Conservation (phyloP, 1,139 yeast genomes). For the Diutina sp. region DNA sequence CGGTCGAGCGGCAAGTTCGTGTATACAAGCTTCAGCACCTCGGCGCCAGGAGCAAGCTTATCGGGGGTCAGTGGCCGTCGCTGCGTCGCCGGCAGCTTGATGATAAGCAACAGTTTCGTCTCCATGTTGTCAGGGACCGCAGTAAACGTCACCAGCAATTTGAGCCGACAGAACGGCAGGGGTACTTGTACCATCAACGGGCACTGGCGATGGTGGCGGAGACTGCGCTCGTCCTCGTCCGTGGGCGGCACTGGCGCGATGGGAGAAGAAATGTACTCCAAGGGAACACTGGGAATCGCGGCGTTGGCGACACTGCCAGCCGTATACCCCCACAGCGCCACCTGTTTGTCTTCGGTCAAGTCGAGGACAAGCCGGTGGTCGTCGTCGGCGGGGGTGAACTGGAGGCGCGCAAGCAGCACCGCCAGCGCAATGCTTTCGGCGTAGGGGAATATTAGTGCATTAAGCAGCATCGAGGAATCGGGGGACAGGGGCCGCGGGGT, state of each 20-base stretch:
- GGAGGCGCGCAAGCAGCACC: background rate
- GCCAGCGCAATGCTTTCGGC: background rate
- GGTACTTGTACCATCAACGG: conserved; percentile 20
- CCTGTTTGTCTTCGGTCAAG: background rate
- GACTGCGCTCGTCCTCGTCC: background rate
- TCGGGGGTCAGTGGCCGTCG: conserved; percentile 6
- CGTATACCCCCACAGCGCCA: background rate
- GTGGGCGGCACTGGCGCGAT: background rate
- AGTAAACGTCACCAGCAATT: conserved; percentile 15
- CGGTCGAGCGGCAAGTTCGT: conserved; percentile 16
- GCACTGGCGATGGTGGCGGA: conserved; percentile 4
- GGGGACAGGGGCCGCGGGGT: too few relatives aligned
- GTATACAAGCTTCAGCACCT: conserved; percentile 18
- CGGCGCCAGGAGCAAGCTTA: conserved; percentile 6
- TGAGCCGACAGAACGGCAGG: conserved; percentile 12
- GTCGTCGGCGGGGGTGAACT: background rate
- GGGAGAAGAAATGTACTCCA: conserved; percentile 16
- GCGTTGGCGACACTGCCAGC: background rate
- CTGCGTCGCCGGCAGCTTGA: conserved; percentile 12
- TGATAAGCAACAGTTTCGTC: conserved; percentile 14
- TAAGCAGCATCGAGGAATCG: background rate
- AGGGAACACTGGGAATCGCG: conserved; percentile 6
- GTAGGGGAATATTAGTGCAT: background rate
- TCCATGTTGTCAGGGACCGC: conserved; percentile 5
- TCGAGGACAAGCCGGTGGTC: background rate